Base-by-base conservation (phyloP, 768 basidiomycete genomes). In the Suillus clintonianus region DNA sequence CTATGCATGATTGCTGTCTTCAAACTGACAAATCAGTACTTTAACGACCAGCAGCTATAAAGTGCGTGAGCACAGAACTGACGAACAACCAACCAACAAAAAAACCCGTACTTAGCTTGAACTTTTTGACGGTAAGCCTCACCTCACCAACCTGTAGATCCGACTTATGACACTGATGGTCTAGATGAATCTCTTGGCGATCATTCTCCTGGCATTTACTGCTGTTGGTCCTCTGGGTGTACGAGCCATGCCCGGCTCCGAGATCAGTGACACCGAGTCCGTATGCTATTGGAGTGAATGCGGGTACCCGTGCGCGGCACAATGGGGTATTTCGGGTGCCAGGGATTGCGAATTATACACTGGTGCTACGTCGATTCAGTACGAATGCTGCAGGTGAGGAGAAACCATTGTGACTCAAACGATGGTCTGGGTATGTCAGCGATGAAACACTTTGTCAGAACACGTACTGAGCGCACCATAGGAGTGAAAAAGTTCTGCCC, bases 281-380 rank as follows among this genome's bases (percentile, higher is more conserved):
- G n/a, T n/a, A 61, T 67, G 53, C 53, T 27, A 27, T 27, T 27
- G 27, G 27, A 27, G 34, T 1, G 34, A 1, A 34, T 34, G 64
- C 13, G 15, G 50, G 17, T 57, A 15, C 11, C 41, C 34, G 24
- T 64, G 55, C 48, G 55, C 50, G 19, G 2, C 60, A 6, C 14
- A 53, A 7, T 41, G 30, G 13, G 5, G 4, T n/a, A n/a, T n/a
- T n/a, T n/a, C n/a, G n/a, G n/a, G n/a, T n/a, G 13, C 13, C 13
- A 39, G 39, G 15, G 13, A 14, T 4, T 63, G 68, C 17, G 59
- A 43, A 3, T 41, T 66, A 47, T 30, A 39, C 22, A n/a, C n/a
- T n/a, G 34, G 50, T 39, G 39, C 15, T 14, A 13, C 13, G 39
- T 14, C 4, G 32, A 30, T 32, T 24, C 9, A 15, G 14, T 64